Percentiles rank a stretch among this genome's conserved stretches.
These are phyloP conservation scores for Paramecium sonneborni DNA, from an alignment of 73 alveolate species.

Conservation along the genomic window DNA sequence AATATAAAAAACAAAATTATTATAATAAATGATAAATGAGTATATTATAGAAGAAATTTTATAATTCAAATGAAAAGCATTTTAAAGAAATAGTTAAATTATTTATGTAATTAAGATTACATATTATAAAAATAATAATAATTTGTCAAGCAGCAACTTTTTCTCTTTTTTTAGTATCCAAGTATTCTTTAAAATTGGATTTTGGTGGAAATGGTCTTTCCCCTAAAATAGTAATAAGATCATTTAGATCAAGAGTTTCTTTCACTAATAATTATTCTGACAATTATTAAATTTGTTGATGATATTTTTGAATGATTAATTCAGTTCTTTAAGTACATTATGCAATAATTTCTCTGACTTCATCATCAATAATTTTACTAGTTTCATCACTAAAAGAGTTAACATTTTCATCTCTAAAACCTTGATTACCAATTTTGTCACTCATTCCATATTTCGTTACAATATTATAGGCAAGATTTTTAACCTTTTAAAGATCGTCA, in stretches of 20 bases:
- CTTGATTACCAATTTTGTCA: conserved; percentile 63
- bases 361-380: conserved; percentile 65
- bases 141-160: neutral
- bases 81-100: too few relatives aligned
- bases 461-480: conserved; percentile 72
- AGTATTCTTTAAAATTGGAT: conserved; percentile 7
- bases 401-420: conserved; percentile 52
- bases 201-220: conserved; percentile 70
- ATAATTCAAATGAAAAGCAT: too few relatives aligned
- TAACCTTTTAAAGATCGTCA: conserved; percentile 82
- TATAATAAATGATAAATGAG: too few relatives aligned
- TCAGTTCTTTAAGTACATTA: conserved; percentile 67
- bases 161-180: neutral
- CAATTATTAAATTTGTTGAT: conserved; percentile 63
- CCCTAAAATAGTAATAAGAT: conserved; percentile 76
- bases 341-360: conserved; percentile 67
- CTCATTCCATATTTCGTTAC: conserved; percentile 81
- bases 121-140: too few relatives aligned
- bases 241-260: conserved; percentile 75
- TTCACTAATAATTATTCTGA: conserved; percentile 74
- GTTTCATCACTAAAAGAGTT: conserved; percentile 57
- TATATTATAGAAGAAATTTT: too few relatives aligned
- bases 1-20: too few relatives aligned
- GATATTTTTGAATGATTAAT: conserved; percentile 65
- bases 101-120: too few relatives aligned